Percentiles rank a stretch among this genome's conserved stretches.
Conservation (phyloP, 371 early-diverging fungal genomes). For the Smittium mucronatum region DNA sequence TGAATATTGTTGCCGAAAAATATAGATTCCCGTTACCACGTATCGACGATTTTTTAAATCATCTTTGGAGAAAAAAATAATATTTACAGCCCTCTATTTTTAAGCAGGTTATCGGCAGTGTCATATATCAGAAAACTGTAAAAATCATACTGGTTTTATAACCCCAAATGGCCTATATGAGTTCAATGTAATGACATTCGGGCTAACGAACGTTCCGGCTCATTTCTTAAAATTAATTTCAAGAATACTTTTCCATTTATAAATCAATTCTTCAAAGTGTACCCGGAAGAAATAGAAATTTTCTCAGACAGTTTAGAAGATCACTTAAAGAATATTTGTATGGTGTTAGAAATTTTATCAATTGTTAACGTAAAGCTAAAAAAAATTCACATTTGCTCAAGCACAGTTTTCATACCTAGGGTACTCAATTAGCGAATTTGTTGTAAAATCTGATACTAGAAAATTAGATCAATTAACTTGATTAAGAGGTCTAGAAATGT, state of each 20-base stretch:
- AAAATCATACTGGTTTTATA: constrained; percentile 38
- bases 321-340: not conserved
- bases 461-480: not conserved
- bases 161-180: not conserved
- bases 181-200: constrained; percentile 5
- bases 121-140: constrained; percentile 11
- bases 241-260: not conserved
- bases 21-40: not conserved
- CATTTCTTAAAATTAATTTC: not conserved
- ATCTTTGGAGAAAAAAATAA: not conserved
- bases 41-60: not conserved
- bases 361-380: not conserved
- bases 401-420: not conserved
- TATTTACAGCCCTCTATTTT: not conserved
- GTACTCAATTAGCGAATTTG: not conserved
- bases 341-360: not conserved
- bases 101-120: not conserved
- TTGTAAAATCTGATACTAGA: not conserved
- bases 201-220: not conserved
- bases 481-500: not conserved
- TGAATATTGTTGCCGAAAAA: not conserved
- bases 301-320: not conserved
- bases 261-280: not conserved
- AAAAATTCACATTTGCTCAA: not conserved
- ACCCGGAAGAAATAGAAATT: not conserved